Base-by-base conservation (phyloP, 2,329 filamentous ascomycete species). In the Macrophomina pseudophaseolina region DNA sequence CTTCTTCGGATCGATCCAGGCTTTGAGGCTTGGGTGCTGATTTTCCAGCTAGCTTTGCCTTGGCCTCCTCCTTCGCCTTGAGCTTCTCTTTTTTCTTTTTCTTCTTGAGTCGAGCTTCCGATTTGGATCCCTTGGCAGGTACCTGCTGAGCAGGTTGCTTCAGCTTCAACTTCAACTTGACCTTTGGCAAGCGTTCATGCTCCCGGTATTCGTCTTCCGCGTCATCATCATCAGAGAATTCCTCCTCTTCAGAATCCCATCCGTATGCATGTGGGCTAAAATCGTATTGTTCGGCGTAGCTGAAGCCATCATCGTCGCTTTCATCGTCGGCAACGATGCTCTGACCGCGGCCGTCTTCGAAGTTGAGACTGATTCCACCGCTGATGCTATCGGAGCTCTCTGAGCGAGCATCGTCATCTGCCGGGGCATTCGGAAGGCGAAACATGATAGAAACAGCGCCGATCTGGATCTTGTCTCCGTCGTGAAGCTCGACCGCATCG, bases 321-420 rank as follows among this genome's bases (percentile, higher is more conserved):
- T 71, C 66, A 30, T 71, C 70, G 48, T 74, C 71, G 30, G 73
- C 81, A 48, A 74, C 79, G 67, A 86, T 84, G 40, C 83, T 87
- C 66, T 85, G 82, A 48, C 86, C 86, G 67, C 86, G 83, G 0
- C 85, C 84, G 73, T 87, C 85, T 72, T 90, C 88, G 71, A 92
- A 92, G 65, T 90, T 88, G 69, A 91, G 89, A 75, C 89, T 91
- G 88, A 92, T 92, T 70, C 89, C 82, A 68, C 83, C 84, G 54
- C 79, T 81, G 35, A 80, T 79, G 4, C 78, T 77, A 52, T 79
- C 76, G 7, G 48, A 53, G n/a, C 49, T 58, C 11, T 67, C 59
- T 30, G 52, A 60, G 16, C 28, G 48, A 3, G 63, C 86, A 40
- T 86, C 87, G 3, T 86, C 87, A 67, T 83, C 82, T 30, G 80